phyloP scores from a whole-genome alignment of 768 basidiomycete species.

The Rhodotorula paludigena region DNA sequence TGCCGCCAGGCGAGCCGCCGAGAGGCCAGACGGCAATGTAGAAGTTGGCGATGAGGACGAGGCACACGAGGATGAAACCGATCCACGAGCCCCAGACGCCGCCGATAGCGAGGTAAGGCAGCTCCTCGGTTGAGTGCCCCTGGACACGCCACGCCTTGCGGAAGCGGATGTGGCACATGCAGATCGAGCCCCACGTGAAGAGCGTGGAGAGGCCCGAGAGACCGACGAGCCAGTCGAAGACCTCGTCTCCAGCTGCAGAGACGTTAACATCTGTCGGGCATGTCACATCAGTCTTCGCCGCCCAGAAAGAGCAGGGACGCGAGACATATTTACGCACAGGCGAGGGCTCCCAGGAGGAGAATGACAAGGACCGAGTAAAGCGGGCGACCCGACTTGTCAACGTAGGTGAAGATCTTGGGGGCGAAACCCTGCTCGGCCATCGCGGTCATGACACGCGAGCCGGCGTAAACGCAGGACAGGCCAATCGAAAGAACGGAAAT shows the following conservation, averaged over 20 bases:
- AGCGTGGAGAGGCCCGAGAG: slow-evolving; percentile 64
- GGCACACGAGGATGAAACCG: slow-evolving; percentile 34
- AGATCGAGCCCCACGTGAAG: slow-evolving; percentile 57
- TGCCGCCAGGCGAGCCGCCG: slow-evolving; percentile 15
- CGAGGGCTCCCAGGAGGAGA: slow-evolving; percentile 36
- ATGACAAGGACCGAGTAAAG: slow-evolving; percentile 53
- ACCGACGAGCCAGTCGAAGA: slow-evolving; percentile 57
- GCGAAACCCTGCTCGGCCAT: slow-evolving; percentile 65
- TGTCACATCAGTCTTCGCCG: too few relatives aligned
- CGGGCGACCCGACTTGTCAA: slow-evolving; percentile 61
- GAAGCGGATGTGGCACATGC: slow-evolving; percentile 43
- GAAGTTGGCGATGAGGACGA: slow-evolving; percentile 37
- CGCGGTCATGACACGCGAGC: slow-evolving; percentile 59
- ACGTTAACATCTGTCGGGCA: slow-evolving; percentile 49
- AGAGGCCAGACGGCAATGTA: slow-evolving; percentile 23
- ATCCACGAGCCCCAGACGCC: slow-evolving; percentile 38
- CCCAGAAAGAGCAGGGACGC: too few relatives aligned
- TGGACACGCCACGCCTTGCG: slow-evolving; percentile 40
- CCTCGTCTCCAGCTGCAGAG: slow-evolving; percentile 56
- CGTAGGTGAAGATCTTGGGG: slow-evolving; percentile 61
- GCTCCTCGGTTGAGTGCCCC: slow-evolving; percentile 39
- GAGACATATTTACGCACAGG: too few relatives aligned
- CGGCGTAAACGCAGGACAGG: slow-evolving; percentile 59
- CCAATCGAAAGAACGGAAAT: slow-evolving; percentile 46
- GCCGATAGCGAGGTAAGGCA: slow-evolving; percentile 39